Conservation (phyloP, 768 basidiomycete species). For the Wakefieldia striispora region DNA sequence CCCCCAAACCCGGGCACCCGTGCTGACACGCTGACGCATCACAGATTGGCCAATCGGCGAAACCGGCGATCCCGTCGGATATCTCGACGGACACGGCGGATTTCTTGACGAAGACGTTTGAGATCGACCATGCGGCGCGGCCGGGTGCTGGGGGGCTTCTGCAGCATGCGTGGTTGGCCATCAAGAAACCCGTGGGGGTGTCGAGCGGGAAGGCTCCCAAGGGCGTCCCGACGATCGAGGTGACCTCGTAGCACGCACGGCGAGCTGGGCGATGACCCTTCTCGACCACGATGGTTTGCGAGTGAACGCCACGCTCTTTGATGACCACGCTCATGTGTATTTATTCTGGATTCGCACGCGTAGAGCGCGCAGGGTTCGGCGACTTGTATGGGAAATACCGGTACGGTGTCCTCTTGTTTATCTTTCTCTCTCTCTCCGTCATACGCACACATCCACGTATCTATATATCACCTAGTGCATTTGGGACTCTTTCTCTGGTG, state of each 20-base stretch:
- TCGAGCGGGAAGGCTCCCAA: slow-evolving; percentile 25
- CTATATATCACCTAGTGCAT: too few species aligned
- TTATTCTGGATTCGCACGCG: too few species aligned
- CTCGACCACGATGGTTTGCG: background rate
- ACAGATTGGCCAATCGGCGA: slow-evolving; percentile 89
- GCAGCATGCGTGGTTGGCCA: slow-evolving; percentile 66
- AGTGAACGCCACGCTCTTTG: too few species aligned
- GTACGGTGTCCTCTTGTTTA: too few species aligned
- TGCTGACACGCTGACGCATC: background rate
- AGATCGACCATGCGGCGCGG: slow-evolving; percentile 75
- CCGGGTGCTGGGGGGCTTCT: slow-evolving; percentile 78
- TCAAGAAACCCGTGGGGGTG: slow-evolving; percentile 32
- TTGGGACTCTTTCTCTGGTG: too few species aligned
- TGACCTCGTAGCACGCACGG: slow-evolving; percentile 19
- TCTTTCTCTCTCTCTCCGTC: too few species aligned
- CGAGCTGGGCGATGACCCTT: background rate
- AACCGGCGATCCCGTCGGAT: slow-evolving; percentile 86
- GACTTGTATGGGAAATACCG: too few species aligned
- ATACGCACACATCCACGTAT: too few species aligned
- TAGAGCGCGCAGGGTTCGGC: too few species aligned
- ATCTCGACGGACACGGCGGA: slow-evolving; percentile 86
- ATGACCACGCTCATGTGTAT: too few species aligned
- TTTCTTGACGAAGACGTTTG: slow-evolving; percentile 85
- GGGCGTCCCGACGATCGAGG: slow-evolving; percentile 27
- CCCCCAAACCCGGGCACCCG: background rate